Base-by-base conservation (phyloP, 129 eudicot species). In the Flaveria robusta region DNA sequence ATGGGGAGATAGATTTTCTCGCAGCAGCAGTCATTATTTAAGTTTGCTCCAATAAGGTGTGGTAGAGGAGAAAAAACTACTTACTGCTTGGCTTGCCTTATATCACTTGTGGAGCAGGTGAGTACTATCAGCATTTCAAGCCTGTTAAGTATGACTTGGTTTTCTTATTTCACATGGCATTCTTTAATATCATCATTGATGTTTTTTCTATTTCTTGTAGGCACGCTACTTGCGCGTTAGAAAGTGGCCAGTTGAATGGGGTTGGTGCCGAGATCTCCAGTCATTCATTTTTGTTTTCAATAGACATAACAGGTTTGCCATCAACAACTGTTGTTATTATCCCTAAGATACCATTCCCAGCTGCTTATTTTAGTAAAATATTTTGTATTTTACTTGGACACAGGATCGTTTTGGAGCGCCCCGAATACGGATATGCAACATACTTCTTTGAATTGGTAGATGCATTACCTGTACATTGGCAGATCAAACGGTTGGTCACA, bases 181-280 rank as follows among this genome's bases (percentile, higher is more conserved):
- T 66, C 5, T 64, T 47, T 65, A 12, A n/a, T 59, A 14, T 27
- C 9, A 23, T 23, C 46, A 22, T 64, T 1, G 19, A 76, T 26
- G 37, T 49, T 73, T 72, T 72, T 12, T 2, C 15, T 62, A 29
- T 55, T 49, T 74, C 50, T 74, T 82, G 63, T 84, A 94, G 99
- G 91, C 96, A 66, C 86, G 89, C 41, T 89, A 87, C 83, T 56
- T 94, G 66, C 92, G 80, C 51, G 70, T 83, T 42, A 86, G 87
- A 63, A 91, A 87, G 66, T 94, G 94, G 99, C 99, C 99, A n/a
- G 89, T 87, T 66, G 96, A 94, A 80, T 94, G 99, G 99, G 97
- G 99, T 46, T 94, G 99, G 99, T 91, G 96, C 71, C 88, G 97
- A 72, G 99, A 94, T 60, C 97, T 94, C 71, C 99, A 91, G 79